These are phyloP conservation scores for Crepidotus variabilis DNA, from an alignment of 768 basidiomycete species.

Conservation along the genomic window DNA sequence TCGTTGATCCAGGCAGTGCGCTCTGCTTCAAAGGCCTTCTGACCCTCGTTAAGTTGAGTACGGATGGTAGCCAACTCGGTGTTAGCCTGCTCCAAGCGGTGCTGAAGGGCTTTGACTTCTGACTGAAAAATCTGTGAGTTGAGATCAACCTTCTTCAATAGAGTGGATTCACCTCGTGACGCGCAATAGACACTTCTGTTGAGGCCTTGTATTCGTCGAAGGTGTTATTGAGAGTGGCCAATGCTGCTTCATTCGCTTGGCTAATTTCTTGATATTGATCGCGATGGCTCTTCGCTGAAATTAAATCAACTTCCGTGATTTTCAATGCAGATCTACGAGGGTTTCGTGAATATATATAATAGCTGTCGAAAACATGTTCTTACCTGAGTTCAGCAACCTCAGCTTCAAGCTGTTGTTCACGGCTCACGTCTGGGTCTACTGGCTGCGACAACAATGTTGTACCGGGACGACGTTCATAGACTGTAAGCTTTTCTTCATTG, in stretches of 20 bases:
- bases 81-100: conserved; percentile 51
- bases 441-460: conserved; percentile 27
- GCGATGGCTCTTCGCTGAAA: conserved; percentile 65
- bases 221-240: conserved; percentile 63
- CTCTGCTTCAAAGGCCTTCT: conserved; percentile 65
- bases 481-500: conserved; percentile 79
- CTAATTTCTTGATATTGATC: conserved; percentile 87
- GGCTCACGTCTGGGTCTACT: conserved; percentile 44
- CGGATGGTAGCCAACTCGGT: conserved; percentile 49
- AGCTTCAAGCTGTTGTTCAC: conserved; percentile 77
- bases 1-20: conserved; percentile 70
- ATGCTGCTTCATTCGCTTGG: conserved; percentile 74
- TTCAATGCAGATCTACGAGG: conserved; percentile 63
- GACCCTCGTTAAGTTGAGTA: conserved; percentile 51
- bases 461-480: conserved; percentile 71
- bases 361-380: conserved; percentile 12
- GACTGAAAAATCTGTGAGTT: conserved; percentile 38
- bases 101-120: conserved; percentile 59
- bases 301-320: conserved; percentile 73
- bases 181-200: conserved; percentile 64
- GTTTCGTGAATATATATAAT: background rate
- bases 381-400: conserved; percentile 86
- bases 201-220: conserved; percentile 78
- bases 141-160: conserved; percentile 25
- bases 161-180: conserved; percentile 55